Conservation (phyloP, 768 basidiomycete genomes). For the Mycena polygramma region DNA sequence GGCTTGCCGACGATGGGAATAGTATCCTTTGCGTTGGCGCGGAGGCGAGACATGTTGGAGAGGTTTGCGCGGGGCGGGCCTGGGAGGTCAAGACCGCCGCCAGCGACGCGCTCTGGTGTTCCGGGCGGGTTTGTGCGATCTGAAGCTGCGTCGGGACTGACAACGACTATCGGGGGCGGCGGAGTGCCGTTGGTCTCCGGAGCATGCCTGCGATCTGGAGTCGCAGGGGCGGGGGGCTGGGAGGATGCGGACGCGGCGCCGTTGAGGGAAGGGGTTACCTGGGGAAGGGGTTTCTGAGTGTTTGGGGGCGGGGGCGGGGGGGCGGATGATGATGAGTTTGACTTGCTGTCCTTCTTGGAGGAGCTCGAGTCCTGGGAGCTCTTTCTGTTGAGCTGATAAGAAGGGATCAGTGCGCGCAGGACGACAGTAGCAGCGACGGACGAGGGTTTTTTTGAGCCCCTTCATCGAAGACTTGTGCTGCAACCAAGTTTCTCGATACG, state of each 20-base stretch:
- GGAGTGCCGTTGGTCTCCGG: slow-evolving; percentile 58
- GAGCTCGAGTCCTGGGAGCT: slow-evolving; percentile 70
- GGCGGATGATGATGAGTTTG: slow-evolving; percentile 52
- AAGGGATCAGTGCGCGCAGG: slow-evolving; percentile 40
- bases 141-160: slow-evolving; percentile 75
- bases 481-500: slow-evolving; percentile 5
- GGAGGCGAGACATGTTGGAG: slow-evolving; percentile 72
- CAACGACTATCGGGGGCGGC: slow-evolving; percentile 89
- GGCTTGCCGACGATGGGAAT: slow-evolving; percentile 97
- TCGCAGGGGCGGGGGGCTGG: slow-evolving; percentile 47
- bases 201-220: slow-evolving; percentile 73
- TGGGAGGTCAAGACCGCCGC: slow-evolving; percentile 59
- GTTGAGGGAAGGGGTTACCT: slow-evolving; percentile 57
- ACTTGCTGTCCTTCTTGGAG: slow-evolving; percentile 78
- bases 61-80: slow-evolving; percentile 75
- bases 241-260: slow-evolving; percentile 57
- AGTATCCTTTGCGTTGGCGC: slow-evolving; percentile 92
- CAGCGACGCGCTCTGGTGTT: slow-evolving; percentile 62
- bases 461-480: slow-evolving; percentile 67
- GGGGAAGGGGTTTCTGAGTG: slow-evolving; percentile 74
- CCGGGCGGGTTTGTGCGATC: slow-evolving; percentile 61
- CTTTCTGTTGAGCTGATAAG: slow-evolving; percentile 73
- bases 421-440: slow-evolving; percentile 39
- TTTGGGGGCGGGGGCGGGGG: slow-evolving; percentile 76
- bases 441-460: slow-evolving; percentile 84